Conservation (phyloP, 2,329 filamentous ascomycete genomes). For the Trichoderma polysporum region DNA sequence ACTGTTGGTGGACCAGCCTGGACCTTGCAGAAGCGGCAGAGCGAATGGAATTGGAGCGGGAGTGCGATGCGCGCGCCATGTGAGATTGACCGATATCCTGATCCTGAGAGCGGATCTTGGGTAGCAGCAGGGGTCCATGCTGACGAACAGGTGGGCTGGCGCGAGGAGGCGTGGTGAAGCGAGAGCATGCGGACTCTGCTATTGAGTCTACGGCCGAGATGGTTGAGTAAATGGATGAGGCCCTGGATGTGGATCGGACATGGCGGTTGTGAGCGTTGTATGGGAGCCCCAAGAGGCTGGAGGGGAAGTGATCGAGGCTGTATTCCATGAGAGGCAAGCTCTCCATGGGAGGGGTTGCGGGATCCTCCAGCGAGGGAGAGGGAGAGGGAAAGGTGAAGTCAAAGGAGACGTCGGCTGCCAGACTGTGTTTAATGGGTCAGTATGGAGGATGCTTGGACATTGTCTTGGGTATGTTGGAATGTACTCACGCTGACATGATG, state of each 20-base stretch:
- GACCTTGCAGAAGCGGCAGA: constrained; percentile 14
- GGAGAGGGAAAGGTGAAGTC: constrained; percentile 56
- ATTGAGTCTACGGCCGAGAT: constrained; percentile 54
- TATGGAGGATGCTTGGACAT: constrained; percentile 6
- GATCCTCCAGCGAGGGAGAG: constrained; percentile 29
- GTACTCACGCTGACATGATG: constrained; percentile 39
- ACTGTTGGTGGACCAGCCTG: constrained; percentile 21
- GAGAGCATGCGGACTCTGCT: constrained; percentile 65
- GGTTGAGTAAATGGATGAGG: constrained; percentile 60
- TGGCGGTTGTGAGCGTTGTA: constrained; percentile 49
- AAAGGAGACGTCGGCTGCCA: constrained; percentile 62
- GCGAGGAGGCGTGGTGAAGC: constrained; percentile 64
- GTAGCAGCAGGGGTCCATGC: constrained; percentile 76
- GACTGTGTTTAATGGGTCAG: constrained; percentile 43
- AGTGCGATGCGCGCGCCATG: constrained; percentile 23
- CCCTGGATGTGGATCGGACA: constrained; percentile 63
- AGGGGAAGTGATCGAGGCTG: constrained; percentile 49
- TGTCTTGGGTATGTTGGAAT: background rate
- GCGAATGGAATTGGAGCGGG: constrained; percentile 12
- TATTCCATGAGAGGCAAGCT: constrained; percentile 35
- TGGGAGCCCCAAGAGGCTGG: constrained; percentile 54
- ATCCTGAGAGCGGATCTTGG: constrained; percentile 84
- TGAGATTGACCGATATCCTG: constrained; percentile 60
- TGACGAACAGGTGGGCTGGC: constrained; percentile 70
- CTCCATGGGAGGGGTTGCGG: constrained; percentile 31